A percentile compares a stretch with the other conserved stretches of the same genome.
phyloP scores from a whole-genome alignment of 2,329 filamentous ascomycete species.

The Macrophomina pseudophaseolina region DNA sequence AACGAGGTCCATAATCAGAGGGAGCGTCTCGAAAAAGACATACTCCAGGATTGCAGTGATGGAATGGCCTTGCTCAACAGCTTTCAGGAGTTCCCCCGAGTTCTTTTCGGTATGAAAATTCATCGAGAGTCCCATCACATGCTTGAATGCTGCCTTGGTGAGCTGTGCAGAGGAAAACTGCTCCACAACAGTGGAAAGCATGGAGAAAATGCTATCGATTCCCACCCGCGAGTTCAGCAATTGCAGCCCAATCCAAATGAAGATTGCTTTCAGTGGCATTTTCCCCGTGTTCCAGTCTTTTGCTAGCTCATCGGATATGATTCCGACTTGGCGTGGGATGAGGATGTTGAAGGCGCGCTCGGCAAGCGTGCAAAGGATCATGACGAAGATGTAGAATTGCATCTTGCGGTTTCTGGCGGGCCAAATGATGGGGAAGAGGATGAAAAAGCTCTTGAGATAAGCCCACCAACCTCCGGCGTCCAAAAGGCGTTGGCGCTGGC shows the following conservation, averaged over 20 bases:
- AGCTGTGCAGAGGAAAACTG: constrained; percentile 64
- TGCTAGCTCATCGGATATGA: constrained; percentile 73
- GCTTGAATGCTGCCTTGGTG: constrained; percentile 66
- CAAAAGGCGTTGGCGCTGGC: constrained; percentile 66
- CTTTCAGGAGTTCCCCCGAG: constrained; percentile 67
- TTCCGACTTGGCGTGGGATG: constrained; percentile 80
- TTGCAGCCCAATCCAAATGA: constrained; percentile 50
- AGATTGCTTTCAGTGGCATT: constrained; percentile 60
- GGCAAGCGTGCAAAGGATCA: constrained; percentile 70
- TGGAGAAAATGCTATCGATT: constrained; percentile 55
- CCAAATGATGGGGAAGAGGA: constrained; percentile 81
- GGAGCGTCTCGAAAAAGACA: constrained; percentile 64
- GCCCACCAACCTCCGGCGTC: constrained; percentile 77
- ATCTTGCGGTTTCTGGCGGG: constrained; percentile 69
- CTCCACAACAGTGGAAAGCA: constrained; percentile 61
- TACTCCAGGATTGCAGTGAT: constrained; percentile 65
- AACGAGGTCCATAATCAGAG: constrained; percentile 66
- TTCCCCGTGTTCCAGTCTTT: constrained; percentile 51
- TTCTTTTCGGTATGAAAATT: constrained; percentile 72
- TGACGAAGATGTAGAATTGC: constrained; percentile 70
- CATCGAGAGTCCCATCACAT: constrained; percentile 72
- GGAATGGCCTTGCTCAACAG: constrained; percentile 67
- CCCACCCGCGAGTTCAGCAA: constrained; percentile 58
- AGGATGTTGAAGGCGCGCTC: constrained; percentile 77
- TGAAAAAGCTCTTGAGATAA: constrained; percentile 74